phyloP scores from a whole-genome alignment of 2,329 filamentous ascomycete species.

The Polychaeton citri region DNA sequence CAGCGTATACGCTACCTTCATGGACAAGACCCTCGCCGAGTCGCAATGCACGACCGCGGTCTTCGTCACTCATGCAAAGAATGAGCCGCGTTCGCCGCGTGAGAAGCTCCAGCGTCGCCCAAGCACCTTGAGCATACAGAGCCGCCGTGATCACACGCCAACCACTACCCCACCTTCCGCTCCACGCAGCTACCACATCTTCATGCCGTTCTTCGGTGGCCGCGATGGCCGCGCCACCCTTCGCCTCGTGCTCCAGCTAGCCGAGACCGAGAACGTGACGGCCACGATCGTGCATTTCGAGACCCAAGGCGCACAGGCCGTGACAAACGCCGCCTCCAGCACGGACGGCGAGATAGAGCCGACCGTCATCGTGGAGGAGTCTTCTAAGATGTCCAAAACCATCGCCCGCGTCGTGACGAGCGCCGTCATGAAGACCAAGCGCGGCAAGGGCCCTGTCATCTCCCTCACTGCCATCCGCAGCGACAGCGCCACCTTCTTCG shows the following conservation, averaged over 20 bases:
- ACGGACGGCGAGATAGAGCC: neutral
- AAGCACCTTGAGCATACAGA: slow-evolving; percentile 48
- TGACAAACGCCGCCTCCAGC: neutral
- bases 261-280: slow-evolving; percentile 63
- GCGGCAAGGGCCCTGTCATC: slow-evolving; percentile 1
- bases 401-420: neutral
- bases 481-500: slow-evolving; percentile 43
- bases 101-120: slow-evolving; percentile 34
- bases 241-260: slow-evolving; percentile 70
- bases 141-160: slow-evolving; percentile 40
- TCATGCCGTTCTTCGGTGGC: slow-evolving; percentile 77
- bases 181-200: slow-evolving; percentile 67
- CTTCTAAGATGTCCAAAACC: slow-evolving; percentile 1
- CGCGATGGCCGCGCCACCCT: slow-evolving; percentile 70
- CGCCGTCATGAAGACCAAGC: neutral
- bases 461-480: slow-evolving; percentile 8
- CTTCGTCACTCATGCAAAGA: slow-evolving; percentile 62
- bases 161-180: slow-evolving; percentile 42
- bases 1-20: slow-evolving; percentile 57
- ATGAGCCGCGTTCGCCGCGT: slow-evolving; percentile 27
- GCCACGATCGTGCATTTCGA: slow-evolving; percentile 58
- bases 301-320: slow-evolving; percentile 7
- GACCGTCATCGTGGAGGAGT: slow-evolving; percentile 1
- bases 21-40: slow-evolving; percentile 51
- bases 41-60: slow-evolving; percentile 59